Base-by-base conservation (phyloP, 257 asterid species). In the Solanum pennellii region DNA sequence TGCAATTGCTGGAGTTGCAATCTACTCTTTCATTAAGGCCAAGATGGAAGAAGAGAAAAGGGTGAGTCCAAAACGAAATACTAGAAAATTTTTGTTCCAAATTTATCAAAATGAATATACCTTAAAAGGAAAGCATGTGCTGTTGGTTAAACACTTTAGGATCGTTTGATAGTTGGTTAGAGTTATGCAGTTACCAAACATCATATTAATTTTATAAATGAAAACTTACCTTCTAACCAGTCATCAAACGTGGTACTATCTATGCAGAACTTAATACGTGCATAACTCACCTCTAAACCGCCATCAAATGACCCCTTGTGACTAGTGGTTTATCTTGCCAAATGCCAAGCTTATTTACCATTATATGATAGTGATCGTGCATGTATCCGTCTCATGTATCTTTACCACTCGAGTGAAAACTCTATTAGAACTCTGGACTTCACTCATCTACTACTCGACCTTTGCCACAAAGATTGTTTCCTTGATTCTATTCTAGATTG, bases 1-100 rank as follows among this genome's bases (percentile, higher is more conserved):
- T 92, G 99, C 99, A 52, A 97, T 97, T 83, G 94, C 94, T 91
- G 99, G 99, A 91, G 99, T 97, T 83, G 99, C 99, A 45, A 86
- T 89, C 65, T 97, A 97, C 95, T 97, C 99, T 88, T 92, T 92
- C 91, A 94, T 97, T 90, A 97, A 97, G 95, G 99, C 99, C 91
- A 90, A 91, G 94, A 90, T 97, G 29, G 99, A 97, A 92, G 99
- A 97, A 92, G 99, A 97, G 93, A 97, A 97, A 92, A 95, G 95
- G 89, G 99, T 96, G 89, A 93, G 98, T 79, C 59, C n/a, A 73
- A 35, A n/a, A n/a, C 0, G 56, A 80, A 42, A 20, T 37, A 12
- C 21, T 9, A 84, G 35, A 21, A 9, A 71, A 25, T 27, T 9
- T 16, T 21, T 12, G 69, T 69, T 75, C 27, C 31, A 73, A 62